phyloP scores from a whole-genome alignment of 2,329 filamentous ascomycete genomes.

The Phialemoniopsis sp. region DNA sequence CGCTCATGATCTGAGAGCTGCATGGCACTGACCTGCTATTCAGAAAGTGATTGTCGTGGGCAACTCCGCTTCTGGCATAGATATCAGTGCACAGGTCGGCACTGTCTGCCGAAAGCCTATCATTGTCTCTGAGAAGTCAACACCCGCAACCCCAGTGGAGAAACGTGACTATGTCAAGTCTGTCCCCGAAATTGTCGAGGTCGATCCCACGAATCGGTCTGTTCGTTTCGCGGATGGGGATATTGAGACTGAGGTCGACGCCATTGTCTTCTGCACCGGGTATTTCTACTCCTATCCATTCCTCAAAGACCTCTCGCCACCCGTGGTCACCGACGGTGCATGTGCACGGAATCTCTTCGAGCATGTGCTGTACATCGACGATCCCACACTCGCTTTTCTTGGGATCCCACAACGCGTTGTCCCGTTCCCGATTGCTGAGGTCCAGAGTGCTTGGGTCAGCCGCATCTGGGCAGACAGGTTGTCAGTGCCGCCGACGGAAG shows the following conservation, averaged over 20 bases:
- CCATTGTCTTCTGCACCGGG: conserved; percentile 65
- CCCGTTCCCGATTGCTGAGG: conserved; percentile 68
- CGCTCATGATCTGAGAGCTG: too few relatives aligned
- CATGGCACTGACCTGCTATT: too few relatives aligned
- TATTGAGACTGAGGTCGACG: conserved; percentile 52
- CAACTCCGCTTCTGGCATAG: conserved; percentile 67
- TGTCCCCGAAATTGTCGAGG: conserved; percentile 43
- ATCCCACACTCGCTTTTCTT: conserved; percentile 64
- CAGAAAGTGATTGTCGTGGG: conserved; percentile 61
- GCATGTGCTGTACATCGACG: conserved; percentile 62
- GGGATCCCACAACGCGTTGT: conserved; percentile 65
- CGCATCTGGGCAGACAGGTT: conserved; percentile 63
- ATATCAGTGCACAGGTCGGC: conserved; percentile 64
- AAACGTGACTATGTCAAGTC: conserved; percentile 22
- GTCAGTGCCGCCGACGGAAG: conserved; percentile 39
- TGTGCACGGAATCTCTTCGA: conserved; percentile 60
- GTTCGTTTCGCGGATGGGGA: conserved; percentile 58
- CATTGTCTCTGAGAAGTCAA: conserved; percentile 47
- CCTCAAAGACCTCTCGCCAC: conserved; percentile 25
- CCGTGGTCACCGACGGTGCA: conserved; percentile 54
- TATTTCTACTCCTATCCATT: conserved; percentile 69
- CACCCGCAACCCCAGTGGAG: conserved; percentile 15
- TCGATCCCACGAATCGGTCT: conserved; percentile 35
- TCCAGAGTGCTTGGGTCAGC: conserved; percentile 62
- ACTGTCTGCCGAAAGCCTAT: conserved; percentile 48